Conservation (phyloP, 2,329 filamentous ascomycete species). For the Pseudogymnoascus verrucosus region DNA sequence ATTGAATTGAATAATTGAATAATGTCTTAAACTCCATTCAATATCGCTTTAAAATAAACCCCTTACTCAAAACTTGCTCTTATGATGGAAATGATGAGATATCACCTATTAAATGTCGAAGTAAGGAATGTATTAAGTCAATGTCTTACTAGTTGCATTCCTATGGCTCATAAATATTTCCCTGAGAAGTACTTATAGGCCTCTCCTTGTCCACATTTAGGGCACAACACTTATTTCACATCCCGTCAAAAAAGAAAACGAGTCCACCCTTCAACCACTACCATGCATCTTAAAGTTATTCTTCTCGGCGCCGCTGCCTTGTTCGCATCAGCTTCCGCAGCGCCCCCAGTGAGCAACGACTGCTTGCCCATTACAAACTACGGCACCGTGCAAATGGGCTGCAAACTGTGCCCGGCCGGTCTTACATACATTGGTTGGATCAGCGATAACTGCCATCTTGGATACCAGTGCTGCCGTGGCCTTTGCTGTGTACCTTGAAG, state of each 20-base stretch:
- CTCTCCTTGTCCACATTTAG: background rate
- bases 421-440: background rate
- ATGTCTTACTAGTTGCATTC: background rate
- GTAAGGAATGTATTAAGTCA: background rate
- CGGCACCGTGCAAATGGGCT: background rate
- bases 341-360: background rate
- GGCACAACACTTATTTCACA: background rate
- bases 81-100: background rate
- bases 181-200: background rate
- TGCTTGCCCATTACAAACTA: background rate
- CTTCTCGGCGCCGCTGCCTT: background rate
- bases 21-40: background rate
- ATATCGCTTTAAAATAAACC: background rate
- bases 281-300: background rate
- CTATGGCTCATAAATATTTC: background rate
- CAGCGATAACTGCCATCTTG: background rate
- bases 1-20: background rate
- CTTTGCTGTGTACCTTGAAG: background rate
- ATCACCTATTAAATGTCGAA: background rate
- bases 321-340: background rate
- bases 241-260: background rate
- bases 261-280: background rate
- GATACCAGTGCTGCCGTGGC: background rate
- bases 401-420: background rate
- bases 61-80: background rate